Conservation (phyloP, 352 stramenopile genomes). For the Pythium dissotocum region DNA sequence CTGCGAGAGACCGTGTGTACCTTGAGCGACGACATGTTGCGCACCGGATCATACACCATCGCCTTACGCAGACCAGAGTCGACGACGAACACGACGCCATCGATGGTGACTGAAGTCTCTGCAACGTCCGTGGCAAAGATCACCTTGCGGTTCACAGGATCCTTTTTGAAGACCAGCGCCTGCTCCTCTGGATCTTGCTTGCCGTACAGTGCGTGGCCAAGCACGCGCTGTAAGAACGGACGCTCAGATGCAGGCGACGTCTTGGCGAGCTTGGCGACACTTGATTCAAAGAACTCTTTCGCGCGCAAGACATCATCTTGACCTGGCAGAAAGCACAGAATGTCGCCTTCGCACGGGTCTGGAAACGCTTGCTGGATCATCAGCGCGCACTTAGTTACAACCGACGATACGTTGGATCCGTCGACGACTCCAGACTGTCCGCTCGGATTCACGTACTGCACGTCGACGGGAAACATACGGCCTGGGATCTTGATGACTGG, state of each 20-base stretch:
- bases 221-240: constrained; percentile 6
- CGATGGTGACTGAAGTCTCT: constrained; percentile 92
- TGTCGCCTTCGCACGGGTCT: constrained; percentile 23
- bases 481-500: constrained; percentile 51
- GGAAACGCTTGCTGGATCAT: constrained; percentile 22
- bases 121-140: constrained; percentile 80
- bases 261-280: constrained; percentile 4
- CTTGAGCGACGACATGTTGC: constrained; percentile 55
- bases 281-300: constrained; percentile 22
- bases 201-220: constrained; percentile 22
- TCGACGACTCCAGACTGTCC: constrained; percentile 10
- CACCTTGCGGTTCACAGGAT: constrained; percentile 48
- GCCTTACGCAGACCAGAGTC: constrained; percentile 31
- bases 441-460: constrained; percentile 14
- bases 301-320: constrained; percentile 30
- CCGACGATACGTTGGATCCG: constrained; percentile 8
- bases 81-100: constrained; percentile 65
- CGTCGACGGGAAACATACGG: constrained; percentile 33
- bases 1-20: constrained; percentile 43
- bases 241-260: neutral
- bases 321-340: constrained; percentile 32
- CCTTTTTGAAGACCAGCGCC: constrained; percentile 23
- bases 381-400: constrained; percentile 15
- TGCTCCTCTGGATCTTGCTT: constrained; percentile 29
- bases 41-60: constrained; percentile 57